A percentile compares a stretch with the other conserved stretches of the same genome.
phyloP scores from a whole-genome alignment of 2,329 filamentous ascomycete genomes.

The Nothopassalora personata region DNA sequence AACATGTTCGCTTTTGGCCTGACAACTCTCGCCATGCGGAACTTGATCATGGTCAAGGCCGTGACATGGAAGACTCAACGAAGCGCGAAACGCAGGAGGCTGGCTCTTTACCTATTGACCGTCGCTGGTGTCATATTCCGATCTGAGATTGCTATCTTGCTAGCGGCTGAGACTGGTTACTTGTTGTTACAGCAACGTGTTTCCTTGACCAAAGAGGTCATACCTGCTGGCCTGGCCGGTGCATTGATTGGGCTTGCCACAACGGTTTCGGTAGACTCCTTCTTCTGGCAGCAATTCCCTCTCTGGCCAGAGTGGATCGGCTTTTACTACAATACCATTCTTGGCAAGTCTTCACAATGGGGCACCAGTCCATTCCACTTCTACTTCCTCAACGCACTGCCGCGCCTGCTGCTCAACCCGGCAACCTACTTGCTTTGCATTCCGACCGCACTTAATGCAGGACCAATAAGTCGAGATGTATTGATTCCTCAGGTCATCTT shows the following conservation, averaged over 20 bases:
- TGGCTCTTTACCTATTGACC: conserved; percentile 70
- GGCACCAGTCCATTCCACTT: conserved; percentile 79
- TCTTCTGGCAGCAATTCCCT: conserved; percentile 75
- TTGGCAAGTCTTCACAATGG: conserved; percentile 80
- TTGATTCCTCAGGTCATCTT: conserved; percentile 66
- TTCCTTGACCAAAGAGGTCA: conserved; percentile 52
- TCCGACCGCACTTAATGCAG: conserved; percentile 48
- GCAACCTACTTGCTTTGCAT: conserved; percentile 52
- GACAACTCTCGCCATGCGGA: conserved; percentile 59
- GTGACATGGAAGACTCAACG: conserved; percentile 32
- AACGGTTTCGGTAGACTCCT: conserved; percentile 76
- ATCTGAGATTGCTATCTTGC: conserved; percentile 78
- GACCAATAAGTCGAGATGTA: conserved; percentile 45
- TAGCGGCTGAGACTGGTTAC: conserved; percentile 61
- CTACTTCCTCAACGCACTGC: conserved; percentile 78
- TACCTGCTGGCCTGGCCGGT: conserved; percentile 62
- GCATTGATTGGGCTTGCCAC: conserved; percentile 60
- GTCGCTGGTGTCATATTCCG: conserved; percentile 80
- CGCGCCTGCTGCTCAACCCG: conserved; percentile 79
- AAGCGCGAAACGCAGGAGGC: conserved; percentile 49
- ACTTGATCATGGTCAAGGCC: conserved; percentile 45
- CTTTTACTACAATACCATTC: conserved; percentile 86
- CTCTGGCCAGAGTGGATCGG: conserved; percentile 87
- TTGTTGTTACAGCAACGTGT: conserved; percentile 55
- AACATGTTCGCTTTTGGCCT: conserved; percentile 95